phyloP scores from a whole-genome alignment of 371 early-diverging fungal species.

The Actinomortierella ambigua region DNA sequence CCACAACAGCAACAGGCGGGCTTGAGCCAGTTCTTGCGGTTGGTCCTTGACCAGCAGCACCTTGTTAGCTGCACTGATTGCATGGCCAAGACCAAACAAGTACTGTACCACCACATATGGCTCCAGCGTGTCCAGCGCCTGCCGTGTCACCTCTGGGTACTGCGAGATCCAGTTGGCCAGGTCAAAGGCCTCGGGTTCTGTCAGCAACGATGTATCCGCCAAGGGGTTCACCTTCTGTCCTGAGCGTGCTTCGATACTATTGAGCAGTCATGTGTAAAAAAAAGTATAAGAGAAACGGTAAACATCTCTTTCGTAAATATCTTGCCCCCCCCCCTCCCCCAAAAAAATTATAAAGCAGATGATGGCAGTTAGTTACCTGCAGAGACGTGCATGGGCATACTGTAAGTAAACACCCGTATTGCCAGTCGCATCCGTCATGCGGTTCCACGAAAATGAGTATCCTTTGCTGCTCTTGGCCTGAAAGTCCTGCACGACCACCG shows the following conservation, averaged over 20 bases:
- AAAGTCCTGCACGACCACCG: slow-evolving; percentile 96
- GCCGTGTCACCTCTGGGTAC: slow-evolving; percentile 83
- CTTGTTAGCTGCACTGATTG: slow-evolving; percentile 76
- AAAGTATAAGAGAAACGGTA: neutral
- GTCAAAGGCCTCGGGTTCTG: slow-evolving; percentile 70
- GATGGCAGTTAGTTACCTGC: slow-evolving; percentile 53
- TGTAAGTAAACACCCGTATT: slow-evolving; percentile 99
- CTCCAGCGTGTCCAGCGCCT: slow-evolving; percentile 69
- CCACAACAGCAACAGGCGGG: slow-evolving; percentile 78
- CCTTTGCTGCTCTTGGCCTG: slow-evolving; percentile 89
- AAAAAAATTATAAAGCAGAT: neutral
- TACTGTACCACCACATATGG: slow-evolving; percentile 91
- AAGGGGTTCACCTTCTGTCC: slow-evolving; percentile 24
- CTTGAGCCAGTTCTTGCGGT: slow-evolving; percentile 61
- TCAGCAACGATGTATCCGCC: slow-evolving; percentile 58
- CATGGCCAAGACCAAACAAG: slow-evolving; percentile 83
- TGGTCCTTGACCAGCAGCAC: slow-evolving; percentile 75
- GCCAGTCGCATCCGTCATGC: slow-evolving; percentile 93
- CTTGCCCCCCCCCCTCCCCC: no score
- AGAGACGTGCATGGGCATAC: slow-evolving; percentile 92
- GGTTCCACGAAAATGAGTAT: slow-evolving; percentile 94
- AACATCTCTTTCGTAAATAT: no score
- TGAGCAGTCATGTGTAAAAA: neutral
- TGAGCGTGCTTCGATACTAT: slow-evolving; percentile 70
- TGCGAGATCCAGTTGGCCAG: slow-evolving; percentile 78